Evolutionary conservation across 768 basidiomycete species (phyloP).

Genomic region (Auricularia heimuer): DNA sequence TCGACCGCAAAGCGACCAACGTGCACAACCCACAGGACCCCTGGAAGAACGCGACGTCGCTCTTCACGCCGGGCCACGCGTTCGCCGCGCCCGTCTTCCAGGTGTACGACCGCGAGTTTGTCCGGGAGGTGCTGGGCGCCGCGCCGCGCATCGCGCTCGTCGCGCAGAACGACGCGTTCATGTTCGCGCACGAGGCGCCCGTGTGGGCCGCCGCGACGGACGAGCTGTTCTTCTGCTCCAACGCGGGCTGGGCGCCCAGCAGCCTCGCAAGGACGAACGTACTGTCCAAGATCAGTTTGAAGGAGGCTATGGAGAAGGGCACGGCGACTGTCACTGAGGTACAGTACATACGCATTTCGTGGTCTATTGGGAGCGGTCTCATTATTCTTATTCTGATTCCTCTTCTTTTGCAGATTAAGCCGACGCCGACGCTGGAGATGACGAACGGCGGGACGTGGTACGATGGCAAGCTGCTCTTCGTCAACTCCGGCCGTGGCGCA

Average conservation of each 20-base stretch:
- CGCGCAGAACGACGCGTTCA: conserved; percentile 18
- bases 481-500: conserved; percentile 55
- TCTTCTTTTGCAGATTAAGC: conserved; percentile 35
- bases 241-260: background rate
- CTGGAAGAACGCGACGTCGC: background rate
- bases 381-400: conserved; percentile 3
- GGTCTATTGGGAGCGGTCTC: too few species aligned
- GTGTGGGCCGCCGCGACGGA: conserved; percentile 59
- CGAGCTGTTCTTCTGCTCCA: conserved; percentile 37
- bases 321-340: conserved; percentile 37
- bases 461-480: conserved; percentile 46
- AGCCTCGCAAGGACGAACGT: conserved; percentile 26
- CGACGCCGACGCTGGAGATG: conserved; percentile 53
- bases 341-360: conserved; percentile 7
- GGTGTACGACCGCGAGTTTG: conserved; percentile 41
- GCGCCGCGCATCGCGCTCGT: conserved; percentile 50
- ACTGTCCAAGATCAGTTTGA: conserved; percentile 52
- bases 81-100: conserved; percentile 42
- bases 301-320: conserved; percentile 37
- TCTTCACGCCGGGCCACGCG: background rate
- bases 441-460: conserved; percentile 61
- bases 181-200: conserved; percentile 38
- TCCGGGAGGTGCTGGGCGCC: conserved; percentile 43
- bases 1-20: background rate
- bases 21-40: background rate